These are phyloP conservation scores for Triticum urartu DNA, from an alignment of 176 grass and related monocot species.

Conservation along the genomic window DNA sequence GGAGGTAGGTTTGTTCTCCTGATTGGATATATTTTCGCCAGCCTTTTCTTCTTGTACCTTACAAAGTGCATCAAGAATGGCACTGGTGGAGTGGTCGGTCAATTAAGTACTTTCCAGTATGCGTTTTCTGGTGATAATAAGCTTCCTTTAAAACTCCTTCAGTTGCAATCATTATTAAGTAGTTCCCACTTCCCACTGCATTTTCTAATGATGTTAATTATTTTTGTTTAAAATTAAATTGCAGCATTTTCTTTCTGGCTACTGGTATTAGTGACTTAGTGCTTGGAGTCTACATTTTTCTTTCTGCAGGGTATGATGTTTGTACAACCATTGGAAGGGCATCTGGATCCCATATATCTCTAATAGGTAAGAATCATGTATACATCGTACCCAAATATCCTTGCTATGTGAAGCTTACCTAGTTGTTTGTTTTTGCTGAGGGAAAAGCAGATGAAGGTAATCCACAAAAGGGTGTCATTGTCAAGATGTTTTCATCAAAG, in stretches of 20 bases:
- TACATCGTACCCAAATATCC: background rate
- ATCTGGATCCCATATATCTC: conserved; percentile 50
- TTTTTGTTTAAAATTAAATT: background rate
- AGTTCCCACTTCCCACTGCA: background rate
- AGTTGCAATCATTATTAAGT: background rate
- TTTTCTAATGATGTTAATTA: background rate
- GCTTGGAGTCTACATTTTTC: conserved; percentile 7
- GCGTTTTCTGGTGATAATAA: background rate
- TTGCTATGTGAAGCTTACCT: conserved; percentile 16
- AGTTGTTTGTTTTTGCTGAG: conserved; percentile 2
- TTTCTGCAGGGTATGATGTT: conserved; percentile 75
- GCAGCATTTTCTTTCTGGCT: conserved; percentile 18
- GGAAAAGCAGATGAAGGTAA: conserved; percentile 56
- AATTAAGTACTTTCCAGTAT: background rate
- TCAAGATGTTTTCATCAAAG: conserved; percentile 71
- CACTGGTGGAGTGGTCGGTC: background rate
- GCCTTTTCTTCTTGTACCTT: background rate
- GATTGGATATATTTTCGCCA: conserved; percentile 20
- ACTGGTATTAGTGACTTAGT: background rate
- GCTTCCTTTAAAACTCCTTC: conserved; percentile 6
- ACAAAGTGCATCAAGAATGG: background rate
- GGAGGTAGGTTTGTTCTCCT: conserved; percentile 45
- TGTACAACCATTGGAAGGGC: conserved; percentile 65
- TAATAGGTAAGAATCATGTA: conserved; percentile 63
- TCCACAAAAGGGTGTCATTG: conserved; percentile 73